Base-by-base conservation (phyloP, 2,329 filamentous ascomycete genomes). In the Fusarium heterosporum region DNA sequence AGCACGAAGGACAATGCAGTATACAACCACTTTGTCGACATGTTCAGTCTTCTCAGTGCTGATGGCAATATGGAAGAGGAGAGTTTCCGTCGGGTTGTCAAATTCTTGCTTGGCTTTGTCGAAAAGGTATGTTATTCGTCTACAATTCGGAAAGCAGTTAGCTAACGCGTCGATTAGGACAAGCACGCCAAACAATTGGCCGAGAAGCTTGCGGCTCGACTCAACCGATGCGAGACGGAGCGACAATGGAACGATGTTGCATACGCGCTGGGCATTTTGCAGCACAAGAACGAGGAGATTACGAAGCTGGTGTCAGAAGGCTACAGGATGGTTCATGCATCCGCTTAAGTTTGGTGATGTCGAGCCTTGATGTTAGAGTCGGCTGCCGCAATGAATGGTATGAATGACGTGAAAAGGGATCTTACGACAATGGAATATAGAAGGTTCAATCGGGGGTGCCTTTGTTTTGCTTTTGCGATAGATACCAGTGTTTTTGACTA, bases 21-120 rank as follows among this genome's bases (percentile, higher is more conserved):
- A 4, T 99, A 99, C 79, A 99, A 99, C 77, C 95, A 99, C 81
- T 99, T 99, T 79, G 93, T 99, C 28, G 96, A 99, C 76, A 98
- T 99, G 93, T 99, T 99, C 79, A 95, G 92, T 75, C 81, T 98
- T 68, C 83, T 99, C 45, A 96, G 92, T 58, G 91, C 93, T 0
- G 95, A 96, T 71, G 87, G 87, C 52, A 87, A 84, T 29, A 83
- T 99, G 69, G 89, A 93, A 11, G 95, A 97, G 77, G 93, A 97
- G 71, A 88, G 91, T 25, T 90, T 99, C 79, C 89, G 87, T 76
- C 86, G 92, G 62, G 95, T 99, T 61, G 86, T 99, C 67, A 93
- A 93, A 75, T 99, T 99, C 80, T 80, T 99, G 75, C 89, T 96
- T 64, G 93, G 93, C 2, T 99, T 99, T 77, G 93, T 99, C 67